phyloP scores from a whole-genome alignment of 768 basidiomycete genomes.

The Suillus decipiens region DNA sequence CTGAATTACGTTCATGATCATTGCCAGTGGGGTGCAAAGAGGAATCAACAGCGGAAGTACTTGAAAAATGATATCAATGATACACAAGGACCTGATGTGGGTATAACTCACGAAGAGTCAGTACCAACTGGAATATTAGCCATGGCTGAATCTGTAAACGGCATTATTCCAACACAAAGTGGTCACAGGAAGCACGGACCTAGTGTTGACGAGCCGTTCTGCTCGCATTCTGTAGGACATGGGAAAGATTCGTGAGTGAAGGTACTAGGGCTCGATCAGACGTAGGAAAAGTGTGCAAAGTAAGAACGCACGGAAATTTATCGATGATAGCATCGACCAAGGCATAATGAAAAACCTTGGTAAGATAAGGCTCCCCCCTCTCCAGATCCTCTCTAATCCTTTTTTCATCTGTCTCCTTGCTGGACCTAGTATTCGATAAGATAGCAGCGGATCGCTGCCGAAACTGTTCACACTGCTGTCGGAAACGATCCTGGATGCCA shows the following conservation, averaged over 20 bases:
- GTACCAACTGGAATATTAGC: not conserved
- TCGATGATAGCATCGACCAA: conserved; percentile 29
- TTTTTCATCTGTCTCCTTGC: not conserved
- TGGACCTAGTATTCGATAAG: not conserved
- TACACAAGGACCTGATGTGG: not conserved
- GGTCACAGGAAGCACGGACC: conserved; percentile 2
- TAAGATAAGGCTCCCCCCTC: conserved; percentile 11
- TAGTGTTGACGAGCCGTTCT: not conserved
- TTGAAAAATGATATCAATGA: not conserved
- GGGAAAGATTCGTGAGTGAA: conserved; percentile 21
- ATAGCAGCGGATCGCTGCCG: conserved; percentile 10
- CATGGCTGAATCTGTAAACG: conserved; percentile 10
- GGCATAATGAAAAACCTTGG: conserved; percentile 12
- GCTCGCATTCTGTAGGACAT: not conserved
- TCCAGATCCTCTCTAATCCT: not conserved
- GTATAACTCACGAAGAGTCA: not conserved
- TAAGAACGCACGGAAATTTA: conserved; percentile 17
- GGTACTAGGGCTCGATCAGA: conserved; percentile 8
- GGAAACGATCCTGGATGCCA: conserved; percentile 33
- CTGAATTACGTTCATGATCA: not conserved
- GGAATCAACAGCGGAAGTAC: not conserved
- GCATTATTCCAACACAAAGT: not conserved
- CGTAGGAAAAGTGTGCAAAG: not conserved
- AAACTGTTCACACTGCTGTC: conserved; percentile 25
- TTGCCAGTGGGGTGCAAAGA: not conserved